These are phyloP conservation scores for Paramecium pentaurelia DNA, from an alignment of 73 alveolate species.

Conservation along the genomic window DNA sequence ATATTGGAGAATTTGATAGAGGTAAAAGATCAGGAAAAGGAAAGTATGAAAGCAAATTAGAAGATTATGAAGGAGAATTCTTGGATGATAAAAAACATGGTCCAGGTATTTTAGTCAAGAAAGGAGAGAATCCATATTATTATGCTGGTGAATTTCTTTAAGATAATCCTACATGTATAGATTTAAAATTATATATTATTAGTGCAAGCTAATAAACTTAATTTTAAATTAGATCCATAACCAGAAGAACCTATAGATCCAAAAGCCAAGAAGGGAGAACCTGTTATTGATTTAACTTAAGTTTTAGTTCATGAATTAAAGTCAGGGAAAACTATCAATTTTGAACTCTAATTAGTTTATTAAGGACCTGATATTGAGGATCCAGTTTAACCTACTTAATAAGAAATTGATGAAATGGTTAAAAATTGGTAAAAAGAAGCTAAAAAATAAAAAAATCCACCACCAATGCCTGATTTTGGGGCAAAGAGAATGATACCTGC, in stretches of 20 bases:
- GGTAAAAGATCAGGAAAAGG: slow-evolving; percentile 8
- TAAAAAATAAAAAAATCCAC: slow-evolving; percentile 12
- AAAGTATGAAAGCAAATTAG: neutral
- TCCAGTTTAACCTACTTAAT: neutral
- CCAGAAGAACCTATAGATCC: slow-evolving; percentile 44
- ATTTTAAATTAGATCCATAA: neutral
- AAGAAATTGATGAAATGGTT: slow-evolving; percentile 30
- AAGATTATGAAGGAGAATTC: slow-evolving; percentile 39
- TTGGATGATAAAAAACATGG: slow-evolving; percentile 50
- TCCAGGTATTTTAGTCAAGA: slow-evolving; percentile 7
- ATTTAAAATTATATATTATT: neutral
- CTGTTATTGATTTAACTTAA: slow-evolving; percentile 24
- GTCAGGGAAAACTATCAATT: neutral
- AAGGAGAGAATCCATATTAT: neutral
- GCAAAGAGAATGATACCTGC: slow-evolving; percentile 36
- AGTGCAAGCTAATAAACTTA: neutral
- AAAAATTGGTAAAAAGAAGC: slow-evolving; percentile 43
- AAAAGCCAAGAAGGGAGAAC: slow-evolving; percentile 33
- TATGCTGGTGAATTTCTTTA: slow-evolving; percentile 46
- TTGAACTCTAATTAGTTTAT: neutral
- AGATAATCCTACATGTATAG: slow-evolving; percentile 30
- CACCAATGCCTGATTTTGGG: slow-evolving; percentile 46
- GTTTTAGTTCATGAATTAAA: neutral
- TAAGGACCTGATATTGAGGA: slow-evolving; percentile 46
- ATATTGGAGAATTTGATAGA: neutral